Evolutionary conservation across 139 green algal species (phyloP).

Genomic region (Closterium sp.): DNA sequence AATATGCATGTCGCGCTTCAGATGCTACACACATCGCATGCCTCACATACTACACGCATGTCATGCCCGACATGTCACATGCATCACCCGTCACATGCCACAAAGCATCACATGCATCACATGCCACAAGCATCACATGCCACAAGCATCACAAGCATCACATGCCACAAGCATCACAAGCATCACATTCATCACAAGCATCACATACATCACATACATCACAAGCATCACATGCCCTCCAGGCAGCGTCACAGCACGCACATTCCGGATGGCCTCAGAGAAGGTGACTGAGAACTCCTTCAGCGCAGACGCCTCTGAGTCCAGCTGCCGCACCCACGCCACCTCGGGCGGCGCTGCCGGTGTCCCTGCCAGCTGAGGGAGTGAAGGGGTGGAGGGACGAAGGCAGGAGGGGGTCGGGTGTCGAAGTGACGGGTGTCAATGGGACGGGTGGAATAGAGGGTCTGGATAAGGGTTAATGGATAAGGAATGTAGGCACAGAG

Average conservation of each 20-base stretch:
- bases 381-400: not conserved
- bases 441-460: too few species aligned
- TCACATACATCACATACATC: not conserved
- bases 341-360: slow-evolving; percentile 9
- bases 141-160: not conserved
- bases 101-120: not conserved
- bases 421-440: too few species aligned
- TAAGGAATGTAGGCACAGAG: too few species aligned
- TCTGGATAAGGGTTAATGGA: too few species aligned
- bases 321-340: slow-evolving; percentile 32
- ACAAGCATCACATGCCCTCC: not conserved
- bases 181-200: not conserved
- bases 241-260: slow-evolving; percentile 1
- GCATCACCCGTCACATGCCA: not conserved
- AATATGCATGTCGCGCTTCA: too few species aligned
- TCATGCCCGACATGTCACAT: too few species aligned
- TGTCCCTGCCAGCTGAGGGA: not conserved
- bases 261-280: slow-evolving; percentile 28
- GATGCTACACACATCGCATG: too few species aligned
- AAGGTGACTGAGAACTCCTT: slow-evolving; percentile 48
- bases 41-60: too few species aligned
- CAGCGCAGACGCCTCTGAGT: slow-evolving; percentile 7
- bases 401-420: too few species aligned
- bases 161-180: not conserved
- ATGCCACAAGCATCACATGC: not conserved